Conservation (phyloP, 2,329 filamentous ascomycete genomes). For the Colletotrichum spinosum region DNA sequence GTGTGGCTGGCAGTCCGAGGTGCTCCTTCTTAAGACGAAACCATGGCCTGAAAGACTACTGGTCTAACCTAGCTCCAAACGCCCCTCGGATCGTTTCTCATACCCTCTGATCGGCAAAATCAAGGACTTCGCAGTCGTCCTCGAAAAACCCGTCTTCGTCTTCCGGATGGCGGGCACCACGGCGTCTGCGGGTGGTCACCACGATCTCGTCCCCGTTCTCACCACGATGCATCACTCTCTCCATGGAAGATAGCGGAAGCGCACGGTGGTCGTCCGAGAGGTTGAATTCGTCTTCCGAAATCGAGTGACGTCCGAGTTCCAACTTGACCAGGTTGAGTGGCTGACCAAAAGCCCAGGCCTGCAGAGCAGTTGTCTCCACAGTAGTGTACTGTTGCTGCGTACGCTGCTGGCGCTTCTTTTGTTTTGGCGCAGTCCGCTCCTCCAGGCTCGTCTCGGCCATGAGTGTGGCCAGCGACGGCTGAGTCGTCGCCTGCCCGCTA, state of each 20-base stretch:
- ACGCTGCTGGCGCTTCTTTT: slow-evolving; percentile 51
- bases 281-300: slow-evolving; percentile 65
- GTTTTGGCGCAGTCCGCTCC: slow-evolving; percentile 49
- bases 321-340: slow-evolving; percentile 62
- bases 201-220: slow-evolving; percentile 81
- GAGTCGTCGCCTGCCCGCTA: slow-evolving; percentile 44
- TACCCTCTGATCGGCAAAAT: slow-evolving; percentile 82
- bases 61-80: slow-evolving; percentile 33
- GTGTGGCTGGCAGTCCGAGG: slow-evolving; percentile 2
- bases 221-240: slow-evolving; percentile 69
- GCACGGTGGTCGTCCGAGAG: slow-evolving; percentile 67
- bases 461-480: slow-evolving; percentile 52
- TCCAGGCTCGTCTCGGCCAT: slow-evolving; percentile 56
- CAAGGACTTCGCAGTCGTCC: slow-evolving; percentile 90
- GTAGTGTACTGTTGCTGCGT: slow-evolving; percentile 35
- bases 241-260: slow-evolving; percentile 72
- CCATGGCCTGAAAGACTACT: slow-evolving; percentile 23
- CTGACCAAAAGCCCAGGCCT: slow-evolving; percentile 71
- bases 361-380: slow-evolving; percentile 24
- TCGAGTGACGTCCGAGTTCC: slow-evolving; percentile 60
- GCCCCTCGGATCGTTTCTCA: slow-evolving; percentile 49
- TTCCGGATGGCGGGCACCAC: slow-evolving; percentile 60
- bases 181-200: slow-evolving; percentile 81
- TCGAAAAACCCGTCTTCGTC: slow-evolving; percentile 88
- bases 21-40: slow-evolving; percentile 9